phyloP scores from a whole-genome alignment of 176 grass and related monocot species.

The Juncus effusus region DNA sequence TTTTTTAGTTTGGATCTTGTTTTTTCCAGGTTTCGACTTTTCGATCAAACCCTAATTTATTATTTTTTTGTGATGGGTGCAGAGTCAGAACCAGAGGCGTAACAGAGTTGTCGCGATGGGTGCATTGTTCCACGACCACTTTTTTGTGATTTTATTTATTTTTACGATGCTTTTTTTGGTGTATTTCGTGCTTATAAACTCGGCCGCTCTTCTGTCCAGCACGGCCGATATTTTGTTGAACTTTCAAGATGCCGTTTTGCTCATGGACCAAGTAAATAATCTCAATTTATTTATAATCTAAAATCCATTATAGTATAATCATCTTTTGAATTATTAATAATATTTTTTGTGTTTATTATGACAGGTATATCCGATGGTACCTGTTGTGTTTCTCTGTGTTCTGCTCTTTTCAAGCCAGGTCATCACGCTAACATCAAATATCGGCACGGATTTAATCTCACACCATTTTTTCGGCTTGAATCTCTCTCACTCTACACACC shows the following conservation, averaged over 20 bases:
- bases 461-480: constrained; percentile 79
- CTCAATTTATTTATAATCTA: constrained; percentile 7
- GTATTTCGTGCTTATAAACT: constrained; percentile 89
- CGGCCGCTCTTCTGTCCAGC: constrained; percentile 71
- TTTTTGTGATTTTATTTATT: constrained; percentile 85
- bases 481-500: constrained; percentile 45
- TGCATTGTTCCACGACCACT: constrained; percentile 84
- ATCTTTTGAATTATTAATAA: constrained; percentile 26
- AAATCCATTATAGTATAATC: constrained; percentile 32
- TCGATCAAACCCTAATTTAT: constrained; percentile 22
- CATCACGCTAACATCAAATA: constrained; percentile 64
- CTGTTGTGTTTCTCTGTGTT: constrained; percentile 73
- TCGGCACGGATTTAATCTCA: constrained; percentile 63
- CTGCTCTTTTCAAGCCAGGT: constrained; percentile 93
- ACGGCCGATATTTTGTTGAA: constrained; percentile 62
- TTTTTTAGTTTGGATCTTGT: constrained; percentile 7
- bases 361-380: constrained; percentile 89
- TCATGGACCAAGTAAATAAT: constrained; percentile 81
- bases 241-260: constrained; percentile 85
- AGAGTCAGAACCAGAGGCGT: constrained; percentile 64
- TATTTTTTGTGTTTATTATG: constrained; percentile 7
- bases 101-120: constrained; percentile 38
- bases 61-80: constrained; percentile 31
- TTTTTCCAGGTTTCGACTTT: constrained; percentile 12
- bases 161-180: constrained; percentile 94